These are phyloP conservation scores for Misopates orontium DNA, from an alignment of 257 asterid genomes.

Conservation along the genomic window DNA sequence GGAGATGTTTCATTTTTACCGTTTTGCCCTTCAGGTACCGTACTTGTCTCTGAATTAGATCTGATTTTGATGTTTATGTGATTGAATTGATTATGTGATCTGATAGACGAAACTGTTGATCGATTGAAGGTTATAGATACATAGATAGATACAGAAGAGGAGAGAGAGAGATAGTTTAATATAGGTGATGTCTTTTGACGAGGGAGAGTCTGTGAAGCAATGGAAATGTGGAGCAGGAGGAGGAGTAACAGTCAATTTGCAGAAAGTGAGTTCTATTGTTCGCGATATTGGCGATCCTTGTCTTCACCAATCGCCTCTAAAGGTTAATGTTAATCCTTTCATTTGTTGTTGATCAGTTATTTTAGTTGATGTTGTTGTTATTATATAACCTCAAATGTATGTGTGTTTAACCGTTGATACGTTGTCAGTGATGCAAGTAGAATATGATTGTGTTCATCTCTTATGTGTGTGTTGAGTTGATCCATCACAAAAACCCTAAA, in stretches of 20 bases:
- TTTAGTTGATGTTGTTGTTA: too few species aligned
- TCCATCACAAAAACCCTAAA: too few species aligned
- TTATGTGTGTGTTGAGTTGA: too few species aligned
- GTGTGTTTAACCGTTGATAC: neutral
- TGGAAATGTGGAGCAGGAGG: conserved; percentile 90
- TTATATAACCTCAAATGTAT: neutral
- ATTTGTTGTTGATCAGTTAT: neutral
- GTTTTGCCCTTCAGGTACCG: conserved; percentile 37
- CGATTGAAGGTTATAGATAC: neutral
- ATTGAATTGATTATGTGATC: neutral
- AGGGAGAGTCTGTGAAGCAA: conserved; percentile 61
- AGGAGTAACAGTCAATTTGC: conserved; percentile 52
- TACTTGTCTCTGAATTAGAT: conserved; percentile 18
- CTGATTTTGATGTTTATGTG: conserved; percentile 1
- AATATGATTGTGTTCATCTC: too few species aligned
- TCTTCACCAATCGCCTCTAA: conserved; percentile 80
- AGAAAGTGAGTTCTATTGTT: conserved; percentile 78
- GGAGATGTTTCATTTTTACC: conserved; percentile 33
- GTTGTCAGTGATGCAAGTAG: neutral
- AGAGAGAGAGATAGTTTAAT: conserved; percentile 27
- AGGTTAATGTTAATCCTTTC: conserved; percentile 40
- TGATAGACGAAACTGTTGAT: neutral
- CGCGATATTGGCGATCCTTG: conserved; percentile 98
- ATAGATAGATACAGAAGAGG: conserved; percentile 2
- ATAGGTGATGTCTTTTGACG: conserved; percentile 85